Percentiles rank a stretch among this genome's conserved stretches.
phyloP scores from a whole-genome alignment of 306 rosid genomes.

The Pachyrhizus erosus region DNA sequence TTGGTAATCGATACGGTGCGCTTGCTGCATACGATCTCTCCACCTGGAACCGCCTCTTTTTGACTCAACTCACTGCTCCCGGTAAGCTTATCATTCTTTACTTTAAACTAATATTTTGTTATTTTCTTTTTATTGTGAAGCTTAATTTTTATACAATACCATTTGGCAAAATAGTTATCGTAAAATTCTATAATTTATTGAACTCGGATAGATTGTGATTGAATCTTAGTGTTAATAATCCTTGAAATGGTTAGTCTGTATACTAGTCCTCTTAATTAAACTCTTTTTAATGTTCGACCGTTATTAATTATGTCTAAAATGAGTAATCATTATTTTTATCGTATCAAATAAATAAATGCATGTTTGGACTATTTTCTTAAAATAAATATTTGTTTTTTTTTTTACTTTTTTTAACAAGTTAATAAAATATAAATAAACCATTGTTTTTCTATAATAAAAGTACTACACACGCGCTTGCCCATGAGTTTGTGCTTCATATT shows the following conservation, averaged over 20 bases:
- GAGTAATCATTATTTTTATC: not conserved
- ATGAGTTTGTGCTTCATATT: not conserved
- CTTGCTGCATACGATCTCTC: slow-evolving; percentile 79
- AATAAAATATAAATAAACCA: not conserved
- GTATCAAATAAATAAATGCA: not conserved
- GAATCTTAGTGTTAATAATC: too few species aligned
- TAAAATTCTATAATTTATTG: too few species aligned
- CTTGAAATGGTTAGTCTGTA: too few species aligned
- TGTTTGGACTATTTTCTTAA: not conserved
- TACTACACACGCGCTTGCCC: not conserved
- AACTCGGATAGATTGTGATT: too few species aligned
- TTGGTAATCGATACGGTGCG: slow-evolving; percentile 62
- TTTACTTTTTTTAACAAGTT: not conserved
- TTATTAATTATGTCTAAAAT: too few species aligned
- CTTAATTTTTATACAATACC: too few species aligned
- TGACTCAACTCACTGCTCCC: slow-evolving; percentile 66
- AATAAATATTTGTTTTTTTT: too few species aligned
- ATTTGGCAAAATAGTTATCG: too few species aligned
- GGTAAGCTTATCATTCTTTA: slow-evolving; percentile 50
- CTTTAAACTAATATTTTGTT: not conserved
- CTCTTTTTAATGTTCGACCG: too few species aligned
- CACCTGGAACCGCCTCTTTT: slow-evolving; percentile 73
- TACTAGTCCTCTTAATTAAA: too few species aligned
- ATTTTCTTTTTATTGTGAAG: not conserved
- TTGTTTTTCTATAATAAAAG: not conserved